Conservation (phyloP, 2,329 filamentous ascomycete genomes). For the Gnomoniopsis sp. region DNA sequence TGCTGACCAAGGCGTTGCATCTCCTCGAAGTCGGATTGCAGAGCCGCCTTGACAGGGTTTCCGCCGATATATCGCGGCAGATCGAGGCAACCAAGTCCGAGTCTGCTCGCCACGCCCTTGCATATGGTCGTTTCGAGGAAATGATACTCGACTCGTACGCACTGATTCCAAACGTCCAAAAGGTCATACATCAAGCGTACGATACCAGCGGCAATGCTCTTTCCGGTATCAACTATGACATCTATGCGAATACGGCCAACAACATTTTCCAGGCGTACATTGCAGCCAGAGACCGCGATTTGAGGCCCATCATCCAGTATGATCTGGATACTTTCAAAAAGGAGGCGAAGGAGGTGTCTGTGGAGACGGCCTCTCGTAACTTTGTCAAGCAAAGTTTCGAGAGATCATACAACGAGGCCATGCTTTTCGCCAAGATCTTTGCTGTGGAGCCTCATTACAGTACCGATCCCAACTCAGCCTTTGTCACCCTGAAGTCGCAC, state of each 20-base stretch:
- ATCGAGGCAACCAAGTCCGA: conserved; percentile 54
- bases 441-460: conserved; percentile 52
- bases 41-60: conserved; percentile 49
- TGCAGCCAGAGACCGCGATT: conserved; percentile 48
- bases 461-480: conserved; percentile 46
- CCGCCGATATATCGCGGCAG: conserved; percentile 52
- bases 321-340: conserved; percentile 53
- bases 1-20: conserved; percentile 67
- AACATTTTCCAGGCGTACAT: conserved; percentile 54
- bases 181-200: conserved; percentile 48
- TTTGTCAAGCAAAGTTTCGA: conserved; percentile 60
- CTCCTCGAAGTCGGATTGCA: conserved; percentile 58
- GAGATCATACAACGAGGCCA: conserved; percentile 52
- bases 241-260: conserved; percentile 51
- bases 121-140: conserved; percentile 58
- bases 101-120: conserved; percentile 56
- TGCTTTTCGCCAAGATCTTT: conserved; percentile 53
- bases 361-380: conserved; percentile 55
- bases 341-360: conserved; percentile 45
- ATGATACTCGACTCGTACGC: conserved; percentile 55
- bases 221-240: conserved; percentile 42
- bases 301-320: conserved; percentile 49
- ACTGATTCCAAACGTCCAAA: conserved; percentile 53
- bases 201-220: conserved; percentile 47
- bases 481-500: conserved; percentile 45